Conservation (phyloP, 1,139 yeast species). For the Candida tetrigidarum region DNA sequence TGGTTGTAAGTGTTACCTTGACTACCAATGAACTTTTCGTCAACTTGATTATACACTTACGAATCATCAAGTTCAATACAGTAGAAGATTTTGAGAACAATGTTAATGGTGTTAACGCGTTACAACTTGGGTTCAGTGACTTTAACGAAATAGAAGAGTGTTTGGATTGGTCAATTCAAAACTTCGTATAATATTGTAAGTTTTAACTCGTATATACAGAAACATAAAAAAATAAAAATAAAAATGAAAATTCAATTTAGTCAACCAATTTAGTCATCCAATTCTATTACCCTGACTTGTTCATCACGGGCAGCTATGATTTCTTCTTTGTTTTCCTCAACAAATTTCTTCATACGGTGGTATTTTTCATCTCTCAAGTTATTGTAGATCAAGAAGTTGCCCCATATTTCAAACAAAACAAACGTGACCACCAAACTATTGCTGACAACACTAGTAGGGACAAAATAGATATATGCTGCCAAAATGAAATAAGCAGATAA, state of each 20-base stretch:
- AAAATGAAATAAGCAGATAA: constrained; percentile 57
- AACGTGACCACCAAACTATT: constrained; percentile 66
- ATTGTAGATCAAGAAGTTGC: constrained; percentile 64
- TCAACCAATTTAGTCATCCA: constrained; percentile 5
- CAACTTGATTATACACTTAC: constrained; percentile 37
- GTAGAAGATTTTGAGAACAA: constrained; percentile 33
- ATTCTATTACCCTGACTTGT: constrained; percentile 29
- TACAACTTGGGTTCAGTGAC: constrained; percentile 58
- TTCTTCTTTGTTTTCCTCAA: constrained; percentile 41
- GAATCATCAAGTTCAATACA: constrained; percentile 36
- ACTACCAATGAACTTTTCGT: constrained; percentile 49
- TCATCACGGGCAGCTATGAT: constrained; percentile 33
- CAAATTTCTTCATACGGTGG: constrained; percentile 41
- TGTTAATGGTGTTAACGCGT: constrained; percentile 39
- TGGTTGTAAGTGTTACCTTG: constrained; percentile 34
- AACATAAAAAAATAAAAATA: constrained; percentile 8
- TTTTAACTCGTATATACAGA: background rate
- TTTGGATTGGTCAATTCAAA: constrained; percentile 60
- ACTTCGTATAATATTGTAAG: constrained; percentile 26
- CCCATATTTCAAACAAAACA: constrained; percentile 73
- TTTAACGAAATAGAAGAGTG: constrained; percentile 67
- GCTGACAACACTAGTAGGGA: constrained; percentile 49
- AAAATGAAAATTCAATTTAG: background rate
- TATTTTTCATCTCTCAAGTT: constrained; percentile 67
- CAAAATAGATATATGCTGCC: constrained; percentile 47